Percentiles rank a stretch among this genome's conserved stretches.
Evolutionary conservation across 805 yeast genomes (phyloP).

Genomic region (Groenewaldozyma tartarivorans): DNA sequence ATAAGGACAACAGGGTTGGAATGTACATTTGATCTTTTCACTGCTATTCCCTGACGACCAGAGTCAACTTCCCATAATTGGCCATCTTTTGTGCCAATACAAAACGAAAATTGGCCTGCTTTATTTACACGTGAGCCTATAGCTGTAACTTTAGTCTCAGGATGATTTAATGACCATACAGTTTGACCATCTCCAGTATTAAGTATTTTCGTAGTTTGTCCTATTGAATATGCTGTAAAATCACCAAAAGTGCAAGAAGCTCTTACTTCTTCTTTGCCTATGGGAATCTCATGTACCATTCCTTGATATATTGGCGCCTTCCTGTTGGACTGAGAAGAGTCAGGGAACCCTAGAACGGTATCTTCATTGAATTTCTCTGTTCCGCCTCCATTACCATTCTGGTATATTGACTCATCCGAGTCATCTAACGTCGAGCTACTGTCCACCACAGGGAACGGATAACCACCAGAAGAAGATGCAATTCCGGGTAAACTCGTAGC

Average conservation of each 20-base stretch:
- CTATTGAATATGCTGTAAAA: slow-evolving; percentile 14
- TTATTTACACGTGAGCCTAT: slow-evolving; percentile 17
- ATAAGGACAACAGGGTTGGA: slow-evolving; percentile 16
- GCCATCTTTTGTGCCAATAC: slow-evolving; percentile 30
- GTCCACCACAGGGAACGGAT: background rate
- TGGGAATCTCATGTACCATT: slow-evolving; percentile 15
- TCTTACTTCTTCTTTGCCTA: slow-evolving; percentile 18
- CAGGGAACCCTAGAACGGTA: slow-evolving; percentile 17
- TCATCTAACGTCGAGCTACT: background rate
- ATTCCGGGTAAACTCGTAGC: background rate
- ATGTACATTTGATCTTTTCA: slow-evolving; percentile 18
- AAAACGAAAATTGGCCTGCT: slow-evolving; percentile 15
- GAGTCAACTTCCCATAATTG: slow-evolving; percentile 22
- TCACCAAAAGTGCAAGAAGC: slow-evolving; percentile 18
- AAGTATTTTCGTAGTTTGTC: slow-evolving; percentile 17
- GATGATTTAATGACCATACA: slow-evolving; percentile 16
- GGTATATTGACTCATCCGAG: background rate
- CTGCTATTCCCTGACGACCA: slow-evolving; percentile 12
- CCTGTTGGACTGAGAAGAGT: slow-evolving; percentile 25
- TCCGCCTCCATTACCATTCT: no score
- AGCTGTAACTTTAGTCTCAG: slow-evolving; percentile 21
- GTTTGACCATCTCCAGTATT: slow-evolving; percentile 17
- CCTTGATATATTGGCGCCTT: slow-evolving; percentile 22
- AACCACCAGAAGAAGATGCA: background rate
- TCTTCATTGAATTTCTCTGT: no score